Percentiles rank a stretch among this genome's conserved stretches.
Evolutionary conservation across 2,329 filamentous ascomycete species (phyloP).

Genomic region (Zymoseptoria crescenta): DNA sequence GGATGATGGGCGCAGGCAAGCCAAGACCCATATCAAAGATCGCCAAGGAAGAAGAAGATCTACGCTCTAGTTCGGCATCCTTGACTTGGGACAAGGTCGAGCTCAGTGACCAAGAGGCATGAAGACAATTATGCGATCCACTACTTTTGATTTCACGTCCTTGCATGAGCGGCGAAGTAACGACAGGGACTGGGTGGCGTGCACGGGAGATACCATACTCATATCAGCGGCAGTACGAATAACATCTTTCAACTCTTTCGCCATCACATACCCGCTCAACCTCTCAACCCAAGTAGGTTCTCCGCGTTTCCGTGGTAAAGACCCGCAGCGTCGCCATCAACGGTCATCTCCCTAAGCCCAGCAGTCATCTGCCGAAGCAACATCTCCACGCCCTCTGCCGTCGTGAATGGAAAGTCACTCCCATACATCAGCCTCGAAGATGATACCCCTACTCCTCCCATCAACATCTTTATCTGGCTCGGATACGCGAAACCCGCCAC

Average conservation of each 20-base stretch:
- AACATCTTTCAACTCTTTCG: not conserved
- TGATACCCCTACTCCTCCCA: slow-evolving; percentile 33
- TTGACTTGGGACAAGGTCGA: slow-evolving; percentile 40
- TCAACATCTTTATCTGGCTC: slow-evolving; percentile 41
- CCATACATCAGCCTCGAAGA: slow-evolving; percentile 45
- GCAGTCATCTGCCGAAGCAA: slow-evolving; percentile 37
- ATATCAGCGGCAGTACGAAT: not conserved
- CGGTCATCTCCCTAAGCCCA: slow-evolving; percentile 34
- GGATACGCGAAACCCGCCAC: slow-evolving; percentile 46
- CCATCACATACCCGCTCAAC: no score
- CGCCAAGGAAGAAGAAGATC: slow-evolving; percentile 26
- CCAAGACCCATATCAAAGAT: slow-evolving; percentile 10
- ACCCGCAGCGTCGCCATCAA: slow-evolving; percentile 28
- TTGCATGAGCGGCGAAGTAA: not conserved
- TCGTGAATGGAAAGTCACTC: slow-evolving; percentile 46
- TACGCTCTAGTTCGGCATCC: slow-evolving; percentile 36
- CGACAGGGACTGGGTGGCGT: not conserved
- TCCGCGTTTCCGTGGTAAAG: slow-evolving; percentile 35
- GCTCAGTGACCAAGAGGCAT: slow-evolving; percentile 23
- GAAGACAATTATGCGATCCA: not conserved
- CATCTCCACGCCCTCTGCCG: slow-evolving; percentile 29
- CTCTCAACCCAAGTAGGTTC: slow-evolving; percentile 11
- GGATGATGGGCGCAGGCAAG: slow-evolving; percentile 79
- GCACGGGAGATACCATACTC: not conserved
- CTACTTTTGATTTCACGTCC: not conserved